These are phyloP conservation scores for Trypanosoma grayi DNA, from an alignment of 208 protist species.

Conservation along the genomic window DNA sequence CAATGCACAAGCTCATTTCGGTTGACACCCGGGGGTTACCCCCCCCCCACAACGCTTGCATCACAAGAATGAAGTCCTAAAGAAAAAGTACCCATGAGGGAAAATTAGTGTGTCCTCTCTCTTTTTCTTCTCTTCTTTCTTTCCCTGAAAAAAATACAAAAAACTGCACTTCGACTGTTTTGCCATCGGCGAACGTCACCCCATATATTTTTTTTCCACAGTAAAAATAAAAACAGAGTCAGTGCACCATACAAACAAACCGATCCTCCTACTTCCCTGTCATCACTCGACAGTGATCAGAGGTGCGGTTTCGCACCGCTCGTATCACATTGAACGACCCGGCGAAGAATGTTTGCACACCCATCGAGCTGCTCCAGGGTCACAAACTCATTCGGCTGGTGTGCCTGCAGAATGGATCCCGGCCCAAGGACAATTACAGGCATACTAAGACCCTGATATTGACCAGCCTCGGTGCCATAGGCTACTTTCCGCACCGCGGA, in stretches of 20 bases:
- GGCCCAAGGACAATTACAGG: slow-evolving; percentile 59
- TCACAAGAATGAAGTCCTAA: no score
- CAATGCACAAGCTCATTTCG: no score
- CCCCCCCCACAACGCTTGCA: no score
- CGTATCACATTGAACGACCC: slow-evolving; percentile 31
- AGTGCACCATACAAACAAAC: no score
- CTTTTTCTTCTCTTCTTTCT: not conserved
- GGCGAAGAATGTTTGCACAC: slow-evolving; percentile 33
- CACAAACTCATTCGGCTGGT: slow-evolving; percentile 69
- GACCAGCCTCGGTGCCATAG: slow-evolving; percentile 58
- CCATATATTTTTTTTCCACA: not conserved
- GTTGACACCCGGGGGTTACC: no score
- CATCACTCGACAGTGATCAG: not conserved
- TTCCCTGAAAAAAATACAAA: slow-evolving; percentile 7
- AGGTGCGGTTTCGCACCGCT: slow-evolving; percentile 25
- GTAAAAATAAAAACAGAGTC: not conserved
- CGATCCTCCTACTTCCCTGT: not conserved
- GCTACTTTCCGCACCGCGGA: slow-evolving; percentile 40
- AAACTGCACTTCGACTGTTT: no score
- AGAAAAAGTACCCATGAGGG: no score
- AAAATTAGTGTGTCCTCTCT: no score
- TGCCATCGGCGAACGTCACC: no score
- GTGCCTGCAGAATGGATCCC: slow-evolving; percentile 57
- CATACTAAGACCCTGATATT: slow-evolving; percentile 52
- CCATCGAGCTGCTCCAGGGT: slow-evolving; percentile 50